These are phyloP conservation scores for Lactifluus pinguis DNA, from an alignment of 768 basidiomycete genomes.

Conservation along the genomic window DNA sequence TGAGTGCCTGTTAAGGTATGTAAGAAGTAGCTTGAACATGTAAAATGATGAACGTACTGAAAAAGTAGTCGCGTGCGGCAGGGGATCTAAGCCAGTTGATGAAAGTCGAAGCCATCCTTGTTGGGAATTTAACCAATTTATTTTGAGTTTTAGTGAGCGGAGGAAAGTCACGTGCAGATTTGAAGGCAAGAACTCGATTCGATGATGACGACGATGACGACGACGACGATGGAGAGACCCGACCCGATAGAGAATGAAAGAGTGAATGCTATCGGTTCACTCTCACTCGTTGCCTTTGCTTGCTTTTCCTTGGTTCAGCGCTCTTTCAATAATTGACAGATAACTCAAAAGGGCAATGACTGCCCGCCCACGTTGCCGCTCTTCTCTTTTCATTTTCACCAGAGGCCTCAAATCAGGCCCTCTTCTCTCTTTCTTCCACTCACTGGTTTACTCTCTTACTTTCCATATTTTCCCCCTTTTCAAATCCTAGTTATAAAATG, in stretches of 20 bases:
- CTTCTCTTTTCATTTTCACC: neutral
- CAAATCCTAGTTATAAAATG: neutral
- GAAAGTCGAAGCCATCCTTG: constrained; percentile 72
- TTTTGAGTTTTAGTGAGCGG: neutral
- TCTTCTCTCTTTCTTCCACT: constrained; percentile 6
- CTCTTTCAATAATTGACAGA: neutral
- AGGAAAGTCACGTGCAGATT: neutral
- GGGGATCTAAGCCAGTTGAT: constrained; percentile 86
- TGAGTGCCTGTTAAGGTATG: constrained; percentile 63
- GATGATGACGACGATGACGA: too few relatives aligned
- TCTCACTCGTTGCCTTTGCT: neutral
- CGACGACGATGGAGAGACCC: too few relatives aligned
- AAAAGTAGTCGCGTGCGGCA: constrained; percentile 88
- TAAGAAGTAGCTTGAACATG: constrained; percentile 10
- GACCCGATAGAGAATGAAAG: too few relatives aligned
- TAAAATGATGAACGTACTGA: constrained; percentile 52
- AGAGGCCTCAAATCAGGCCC: neutral
- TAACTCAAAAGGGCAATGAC: constrained; percentile 17
- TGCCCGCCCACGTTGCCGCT: constrained; percentile 13
- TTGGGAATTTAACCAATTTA: too few relatives aligned
- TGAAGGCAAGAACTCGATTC: too few relatives aligned
- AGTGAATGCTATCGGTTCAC: too few relatives aligned
- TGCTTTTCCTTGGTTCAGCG: neutral
- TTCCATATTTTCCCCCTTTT: neutral
- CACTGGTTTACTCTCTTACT: neutral